Evolutionary conservation across 176 grass and related monocot genomes (phyloP), one percentile per base, ranked within the genome.

Genomic region (Hyparrhenia diplandra): DNA sequence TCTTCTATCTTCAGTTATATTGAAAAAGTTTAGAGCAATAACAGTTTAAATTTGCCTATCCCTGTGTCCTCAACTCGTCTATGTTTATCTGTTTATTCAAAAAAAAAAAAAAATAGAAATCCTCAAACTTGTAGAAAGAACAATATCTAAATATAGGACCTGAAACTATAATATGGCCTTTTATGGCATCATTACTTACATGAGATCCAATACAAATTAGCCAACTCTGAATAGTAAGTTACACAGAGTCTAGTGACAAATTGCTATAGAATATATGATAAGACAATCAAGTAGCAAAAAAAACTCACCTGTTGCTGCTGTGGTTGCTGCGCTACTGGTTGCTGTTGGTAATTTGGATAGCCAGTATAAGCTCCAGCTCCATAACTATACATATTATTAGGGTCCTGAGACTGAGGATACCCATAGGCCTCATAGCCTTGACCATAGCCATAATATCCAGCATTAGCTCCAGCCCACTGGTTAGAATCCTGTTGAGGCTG

Each of bases 391-490:
- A 90, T 72, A 74, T 90, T 96, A 78, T 90, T 96, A 78, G 87
- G 84, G 46, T 89, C 89, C 74, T 96, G 93, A 74, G 90, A 85
- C 24, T 88, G 85, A 13, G 90, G 73, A 85, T 96, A 96, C 2
- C 93, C 93, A 70, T 90, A 96, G 12, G 72, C 87, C 57, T 96
- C 93, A n/a, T 96, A 95, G 28, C 89, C 85, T 76, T 95, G 93
- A 45, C 80, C 73, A 17, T 95, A 95, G 64, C 93, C 93, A 81
- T 90, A 92, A 64, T 92, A 96, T 3, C 87, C 84, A 78, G 80
- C 41, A 81, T 55, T 75, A 81, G 77, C 77, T 8, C 85, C 71
- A 71, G 89, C 89, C 93, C 93, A 95, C 82, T 95, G 90, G 80
- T 88, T 95, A 13, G 85, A 64, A 29, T 92, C 93, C 77, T 92